Evolutionary conservation across 2,329 filamentous ascomycete genomes (phyloP), one percentile per base, ranked within the genome.

Genomic region (Ophiosphaerella narmari): DNA sequence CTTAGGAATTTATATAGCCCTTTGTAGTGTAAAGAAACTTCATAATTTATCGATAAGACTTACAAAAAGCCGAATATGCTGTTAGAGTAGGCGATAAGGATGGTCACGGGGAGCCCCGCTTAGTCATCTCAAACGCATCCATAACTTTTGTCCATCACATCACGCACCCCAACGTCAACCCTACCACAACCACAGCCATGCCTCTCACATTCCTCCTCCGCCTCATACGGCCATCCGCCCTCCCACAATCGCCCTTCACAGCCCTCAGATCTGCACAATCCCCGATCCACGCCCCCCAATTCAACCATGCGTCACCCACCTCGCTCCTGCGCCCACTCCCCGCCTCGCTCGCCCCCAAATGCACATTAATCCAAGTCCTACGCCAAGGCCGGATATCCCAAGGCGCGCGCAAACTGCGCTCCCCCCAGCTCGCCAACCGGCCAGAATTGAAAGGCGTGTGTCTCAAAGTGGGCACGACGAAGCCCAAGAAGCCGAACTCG

Each of bases 401-500:
- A 76, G 84, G 84, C 51, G 89, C 89, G 1, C 90, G 94, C 58
- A 91, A 96, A 76, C 84, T 90, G 62, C 86, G 90, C 43, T 97
- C 93, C 2, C 94, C 94, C 0, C 92, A 93, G 18, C 83, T 99
- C 56, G 82, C 82, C 54, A 75, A 84, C 43, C 83, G 89, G 37
- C 91, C 94, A 4, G 85, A 89, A 70, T 87, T 96, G 77, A 97
- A 97, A 80, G 94, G 93, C 63, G 94, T 99, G 33, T 97, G 94
- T 75, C 79, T 99, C 58, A 92, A 95, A 73, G 94, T 97, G 53
- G 91, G 90, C 68, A 90, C 92, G 64, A 91, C 89, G 65, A 91
- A 94, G 69, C 94, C 94, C 48, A 99, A 99, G 86, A 99, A 99
- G 78, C 94, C 94, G 60, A 99, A 99, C 76, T 99, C 94, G 24